Conservation (phyloP, 768 basidiomycete genomes). For the Collybiopsis luxurians region DNA sequence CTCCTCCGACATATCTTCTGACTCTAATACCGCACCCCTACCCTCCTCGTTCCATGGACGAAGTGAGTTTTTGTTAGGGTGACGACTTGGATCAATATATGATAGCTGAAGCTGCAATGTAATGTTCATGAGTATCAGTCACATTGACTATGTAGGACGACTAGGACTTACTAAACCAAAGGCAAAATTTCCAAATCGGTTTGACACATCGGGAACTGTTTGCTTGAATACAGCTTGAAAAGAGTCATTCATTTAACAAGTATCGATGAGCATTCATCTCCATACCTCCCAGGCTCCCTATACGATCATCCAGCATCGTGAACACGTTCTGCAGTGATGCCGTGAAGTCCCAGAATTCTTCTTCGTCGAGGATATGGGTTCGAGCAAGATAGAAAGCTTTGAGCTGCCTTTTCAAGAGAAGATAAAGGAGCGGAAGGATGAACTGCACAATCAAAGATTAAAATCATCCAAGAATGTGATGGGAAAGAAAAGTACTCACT, state of each 20-base stretch:
- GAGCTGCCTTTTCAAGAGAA: constrained; percentile 30
- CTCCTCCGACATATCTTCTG: not conserved
- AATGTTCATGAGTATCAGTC: not conserved
- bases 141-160: no score
- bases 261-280: not conserved
- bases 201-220: constrained; percentile 12
- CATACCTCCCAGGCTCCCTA: constrained; percentile 21
- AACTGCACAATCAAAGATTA: constrained; percentile 19
- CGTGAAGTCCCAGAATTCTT: constrained; percentile 22
- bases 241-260: no score
- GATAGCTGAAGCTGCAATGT: not conserved
- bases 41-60: not conserved
- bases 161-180: constrained; percentile 16
- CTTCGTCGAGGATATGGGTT: constrained; percentile 21
- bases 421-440: constrained; percentile 31
- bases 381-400: constrained; percentile 26
- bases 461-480: not conserved
- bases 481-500: constrained; percentile 17
- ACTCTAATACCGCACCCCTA: not conserved
- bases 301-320: constrained; percentile 18
- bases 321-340: constrained; percentile 18
- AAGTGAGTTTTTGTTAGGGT: not conserved
- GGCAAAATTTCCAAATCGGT: constrained; percentile 16
- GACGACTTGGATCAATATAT: not conserved
- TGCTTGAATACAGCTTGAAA: constrained; percentile 19